Evolutionary conservation across 2,329 filamentous ascomycete genomes (phyloP).

Genomic region (Leptographium flavum): DNA sequence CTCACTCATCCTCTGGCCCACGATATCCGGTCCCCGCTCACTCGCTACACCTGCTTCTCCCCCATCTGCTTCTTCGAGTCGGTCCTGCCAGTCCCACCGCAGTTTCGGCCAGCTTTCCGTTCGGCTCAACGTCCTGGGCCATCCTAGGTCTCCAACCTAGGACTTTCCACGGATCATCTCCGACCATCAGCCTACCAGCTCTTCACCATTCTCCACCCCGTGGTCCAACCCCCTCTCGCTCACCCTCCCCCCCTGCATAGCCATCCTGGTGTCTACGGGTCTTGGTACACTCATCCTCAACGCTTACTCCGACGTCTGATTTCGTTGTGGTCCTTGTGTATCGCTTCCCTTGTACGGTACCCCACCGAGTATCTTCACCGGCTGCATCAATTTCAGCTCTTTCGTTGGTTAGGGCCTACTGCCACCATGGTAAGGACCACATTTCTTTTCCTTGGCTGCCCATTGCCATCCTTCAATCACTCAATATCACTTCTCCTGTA

Average conservation of each 20-base stretch:
- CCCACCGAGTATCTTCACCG: not conserved
- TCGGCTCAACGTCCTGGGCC: not conserved
- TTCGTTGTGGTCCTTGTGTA: not conserved
- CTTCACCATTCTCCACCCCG: not conserved
- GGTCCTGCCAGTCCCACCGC: not conserved
- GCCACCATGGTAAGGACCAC: constrained; percentile 1
- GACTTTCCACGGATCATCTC: not conserved
- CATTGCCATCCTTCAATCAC: not conserved
- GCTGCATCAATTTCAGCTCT: not conserved
- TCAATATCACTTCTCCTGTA: not conserved
- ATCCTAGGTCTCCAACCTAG: not conserved
- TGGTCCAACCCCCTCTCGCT: not conserved
- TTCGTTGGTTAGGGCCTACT: not conserved
- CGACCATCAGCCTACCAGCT: not conserved
- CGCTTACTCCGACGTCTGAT: not conserved
- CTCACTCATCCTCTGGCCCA: no score
- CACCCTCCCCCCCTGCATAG: not conserved
- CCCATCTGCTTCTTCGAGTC: not conserved
- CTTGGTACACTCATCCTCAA: not conserved
- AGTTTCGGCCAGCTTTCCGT: no score
- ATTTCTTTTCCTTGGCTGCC: not conserved
- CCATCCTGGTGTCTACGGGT: not conserved
- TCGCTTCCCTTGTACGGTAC: not conserved
- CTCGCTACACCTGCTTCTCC: not conserved
- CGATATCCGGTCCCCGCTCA: no score